A percentile compares a stretch with the other conserved stretches of the same genome.
Conservation (phyloP, 2,329 filamentous ascomycete genomes). For the Colletotrichum liaoningense region DNA sequence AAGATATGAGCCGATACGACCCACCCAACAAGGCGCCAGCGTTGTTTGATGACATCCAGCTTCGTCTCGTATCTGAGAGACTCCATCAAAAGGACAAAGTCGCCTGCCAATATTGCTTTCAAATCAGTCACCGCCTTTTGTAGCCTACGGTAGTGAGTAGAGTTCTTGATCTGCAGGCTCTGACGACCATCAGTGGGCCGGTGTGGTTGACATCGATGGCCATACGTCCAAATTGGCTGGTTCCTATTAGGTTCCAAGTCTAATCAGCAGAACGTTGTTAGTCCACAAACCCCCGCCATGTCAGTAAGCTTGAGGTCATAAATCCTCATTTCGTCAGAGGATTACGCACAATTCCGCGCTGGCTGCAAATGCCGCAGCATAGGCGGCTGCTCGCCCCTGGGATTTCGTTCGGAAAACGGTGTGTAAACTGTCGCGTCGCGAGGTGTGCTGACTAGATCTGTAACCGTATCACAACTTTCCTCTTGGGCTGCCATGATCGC, state of each 20-base stretch:
- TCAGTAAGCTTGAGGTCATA: neutral
- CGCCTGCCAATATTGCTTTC: neutral
- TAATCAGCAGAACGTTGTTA: neutral
- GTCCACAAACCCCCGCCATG: neutral
- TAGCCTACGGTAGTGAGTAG: neutral
- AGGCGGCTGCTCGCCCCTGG: neutral
- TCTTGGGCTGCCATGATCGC: slow-evolving; percentile 8
- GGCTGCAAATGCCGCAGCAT: neutral
- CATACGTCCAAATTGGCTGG: neutral
- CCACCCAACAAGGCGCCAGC: neutral
- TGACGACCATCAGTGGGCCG: slow-evolving; percentile 1
- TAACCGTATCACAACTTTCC: neutral
- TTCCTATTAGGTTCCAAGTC: neutral
- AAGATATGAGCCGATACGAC: neutral
- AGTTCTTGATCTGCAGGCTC: slow-evolving; percentile 21
- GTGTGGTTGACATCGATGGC: neutral
- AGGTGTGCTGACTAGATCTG: neutral
- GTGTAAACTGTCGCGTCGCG: neutral
- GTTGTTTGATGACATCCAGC: neutral
- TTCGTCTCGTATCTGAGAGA: neutral
- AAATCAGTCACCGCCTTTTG: slow-evolving; percentile 31
- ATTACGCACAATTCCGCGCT: neutral
- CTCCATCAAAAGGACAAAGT: neutral
- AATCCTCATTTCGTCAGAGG: neutral
- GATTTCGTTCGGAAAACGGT: neutral